Conservation (phyloP, 176 grass and related monocot genomes). For the Elaeis guineensis region DNA sequence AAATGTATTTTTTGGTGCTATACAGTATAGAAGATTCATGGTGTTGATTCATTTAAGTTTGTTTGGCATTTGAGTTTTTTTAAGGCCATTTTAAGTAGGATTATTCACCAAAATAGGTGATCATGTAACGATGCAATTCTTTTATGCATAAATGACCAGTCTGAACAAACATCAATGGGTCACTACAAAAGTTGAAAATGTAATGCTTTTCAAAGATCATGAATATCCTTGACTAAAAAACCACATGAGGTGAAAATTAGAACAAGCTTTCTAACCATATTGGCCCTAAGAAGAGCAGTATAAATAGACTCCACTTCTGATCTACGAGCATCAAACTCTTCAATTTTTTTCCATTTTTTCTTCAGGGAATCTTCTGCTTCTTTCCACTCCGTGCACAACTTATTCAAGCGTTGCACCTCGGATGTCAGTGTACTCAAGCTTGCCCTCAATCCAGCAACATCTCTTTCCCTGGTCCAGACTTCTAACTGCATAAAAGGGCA, state of each 20-base stretch:
- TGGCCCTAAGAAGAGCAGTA: slow-evolving; percentile 65
- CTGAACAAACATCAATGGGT: too few species aligned
- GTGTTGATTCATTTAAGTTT: too few species aligned
- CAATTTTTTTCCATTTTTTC: slow-evolving; percentile 99
- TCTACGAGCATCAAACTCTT: slow-evolving; percentile 50
- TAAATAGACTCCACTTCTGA: slow-evolving; percentile 92
- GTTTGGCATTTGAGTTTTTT: too few species aligned
- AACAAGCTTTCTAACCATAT: slow-evolving; percentile 52
- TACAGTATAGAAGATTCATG: too few species aligned
- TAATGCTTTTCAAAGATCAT: too few species aligned
- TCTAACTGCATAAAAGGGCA: slow-evolving; percentile 53
- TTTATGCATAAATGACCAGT: too few species aligned
- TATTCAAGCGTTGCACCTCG: slow-evolving; percentile 85
- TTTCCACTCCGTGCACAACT: slow-evolving; percentile 93
- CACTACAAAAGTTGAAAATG: too few species aligned
- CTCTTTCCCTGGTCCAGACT: slow-evolving; percentile 91
- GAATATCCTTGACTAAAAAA: too few species aligned
- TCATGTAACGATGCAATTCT: too few species aligned
- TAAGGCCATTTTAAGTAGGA: too few species aligned
- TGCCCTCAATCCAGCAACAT: slow-evolving; percentile 86
- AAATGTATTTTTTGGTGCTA: too few species aligned
- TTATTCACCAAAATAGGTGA: too few species aligned
- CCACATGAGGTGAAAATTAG: background rate
- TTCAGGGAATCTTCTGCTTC: slow-evolving; percentile 96
- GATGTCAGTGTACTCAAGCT: slow-evolving; percentile 83